Evolutionary conservation across 768 basidiomycete genomes (phyloP).

Genomic region (Amanita jacksonii): DNA sequence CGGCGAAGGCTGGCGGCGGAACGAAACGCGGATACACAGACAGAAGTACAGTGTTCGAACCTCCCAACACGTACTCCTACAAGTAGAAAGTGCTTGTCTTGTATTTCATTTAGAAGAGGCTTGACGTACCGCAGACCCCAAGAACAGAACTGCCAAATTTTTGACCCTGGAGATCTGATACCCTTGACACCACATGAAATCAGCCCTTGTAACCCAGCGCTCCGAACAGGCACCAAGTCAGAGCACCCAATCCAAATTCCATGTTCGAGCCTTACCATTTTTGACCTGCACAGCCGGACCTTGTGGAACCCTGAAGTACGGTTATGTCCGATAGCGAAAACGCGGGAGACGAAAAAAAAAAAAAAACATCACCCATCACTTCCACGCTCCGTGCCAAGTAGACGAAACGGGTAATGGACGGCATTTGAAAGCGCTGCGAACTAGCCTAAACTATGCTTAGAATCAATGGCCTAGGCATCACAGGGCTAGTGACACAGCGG

Average conservation of each 20-base stretch:
- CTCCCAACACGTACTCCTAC: slow-evolving; percentile 25
- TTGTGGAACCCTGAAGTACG: slow-evolving; percentile 37
- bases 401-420: neutral
- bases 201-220: slow-evolving; percentile 32
- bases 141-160: slow-evolving; percentile 20
- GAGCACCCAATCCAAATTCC: slow-evolving; percentile 36
- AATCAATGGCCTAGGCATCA: too few relatives aligned
- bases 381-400: slow-evolving; percentile 3
- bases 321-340: slow-evolving; percentile 31
- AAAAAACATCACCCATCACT: slow-evolving; percentile 15
- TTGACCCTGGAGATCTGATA: slow-evolving; percentile 36
- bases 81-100: slow-evolving; percentile 24
- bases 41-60: slow-evolving; percentile 24
- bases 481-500: neutral
- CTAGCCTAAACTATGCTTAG: too few relatives aligned
- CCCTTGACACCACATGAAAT: slow-evolving; percentile 33
- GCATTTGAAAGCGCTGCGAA: neutral
- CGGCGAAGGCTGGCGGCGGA: slow-evolving; percentile 28
- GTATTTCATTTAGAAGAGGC: slow-evolving; percentile 21
- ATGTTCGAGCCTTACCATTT: slow-evolving; percentile 34
- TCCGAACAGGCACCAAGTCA: slow-evolving; percentile 36
- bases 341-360: slow-evolving; percentile 16
- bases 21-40: slow-evolving; percentile 35
- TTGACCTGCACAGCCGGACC: slow-evolving; percentile 31
- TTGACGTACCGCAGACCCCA: slow-evolving; percentile 42